Evolutionary conservation across 176 grass and related monocot genomes (phyloP), one percentile per base, ranked within the genome.

Genomic region (Carex myosuroides): DNA sequence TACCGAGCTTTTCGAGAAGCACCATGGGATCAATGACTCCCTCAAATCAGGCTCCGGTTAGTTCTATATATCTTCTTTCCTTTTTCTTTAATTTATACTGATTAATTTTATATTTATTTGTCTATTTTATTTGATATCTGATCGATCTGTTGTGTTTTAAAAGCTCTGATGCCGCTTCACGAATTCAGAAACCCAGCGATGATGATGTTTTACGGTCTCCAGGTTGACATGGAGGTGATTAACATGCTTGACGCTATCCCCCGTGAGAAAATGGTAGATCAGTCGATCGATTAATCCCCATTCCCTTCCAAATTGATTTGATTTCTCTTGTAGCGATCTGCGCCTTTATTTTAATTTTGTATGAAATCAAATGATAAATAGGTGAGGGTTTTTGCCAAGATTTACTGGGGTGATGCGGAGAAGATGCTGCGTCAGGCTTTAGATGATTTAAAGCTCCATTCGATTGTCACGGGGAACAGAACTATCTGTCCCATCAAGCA

Each of bases 401-500:
- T 39, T 39, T 39, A 39, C 37, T 39, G 37, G 37, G 37, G 37
- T 39, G 37, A 39, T 6, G 5, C 4, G 5, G 37, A 39, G 37
- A 6, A 6, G 37, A 39, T 39, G 37, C 37, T 39, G 37, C 37
- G 37, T 39, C 37, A 39, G 37, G 37, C 37, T 5, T 5, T 39
- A 6, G 37, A 5, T 0, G 94, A 94, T 59, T 81, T 88, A 57
- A 86, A 72, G 85, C 87, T 97, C 60, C 87, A 92, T 85, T 62
- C 78, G n/a, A 66, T 97, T 21, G 92, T 97, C 63, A 91, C 92
- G 88, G 94, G 94, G 0, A 94, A 87, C 73, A 89, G 92, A 84
- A 92, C 92, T 42, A 92, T 97, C 59, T 79, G 91, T 84, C 60
- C 86, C 57, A 87, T 97, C 74, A 83, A 97, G 90, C 89, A 92